These are phyloP conservation scores for Agroathelia rolfsii DNA, from an alignment of 1,284 basidiomycete species.

Conservation along the genomic window DNA sequence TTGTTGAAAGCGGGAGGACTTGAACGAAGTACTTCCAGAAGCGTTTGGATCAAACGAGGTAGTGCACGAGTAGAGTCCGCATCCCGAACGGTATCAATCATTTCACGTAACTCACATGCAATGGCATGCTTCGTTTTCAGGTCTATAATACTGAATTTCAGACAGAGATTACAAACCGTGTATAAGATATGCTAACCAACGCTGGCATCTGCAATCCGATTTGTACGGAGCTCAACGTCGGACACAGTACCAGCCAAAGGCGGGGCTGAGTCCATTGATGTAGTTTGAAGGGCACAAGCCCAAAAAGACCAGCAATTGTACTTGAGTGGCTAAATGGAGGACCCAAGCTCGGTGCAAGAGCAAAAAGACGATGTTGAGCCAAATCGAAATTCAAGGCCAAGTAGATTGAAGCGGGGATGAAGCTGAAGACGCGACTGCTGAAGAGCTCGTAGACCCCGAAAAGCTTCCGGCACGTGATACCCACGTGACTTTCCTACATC, in stretches of 20 bases:
- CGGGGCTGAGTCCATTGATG: slow-evolving; percentile 32
- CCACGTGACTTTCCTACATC: too few species aligned
- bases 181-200: slow-evolving; percentile 34
- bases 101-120: slow-evolving; percentile 79
- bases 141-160: slow-evolving; percentile 30
- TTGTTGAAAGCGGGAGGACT: slow-evolving; percentile 72
- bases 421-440: too few species aligned
- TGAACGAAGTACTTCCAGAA: slow-evolving; percentile 71
- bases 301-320: too few species aligned
- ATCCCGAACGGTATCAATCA: slow-evolving; percentile 78
- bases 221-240: slow-evolving; percentile 61
- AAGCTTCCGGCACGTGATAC: too few species aligned
- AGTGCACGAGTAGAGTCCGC: slow-evolving; percentile 69
- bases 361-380: too few species aligned
- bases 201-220: slow-evolving; percentile 63
- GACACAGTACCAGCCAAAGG: slow-evolving; percentile 38
- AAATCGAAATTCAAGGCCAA: too few species aligned
- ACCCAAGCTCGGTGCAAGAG: too few species aligned
- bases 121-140: slow-evolving; percentile 59
- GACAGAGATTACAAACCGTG: slow-evolving; percentile 3
- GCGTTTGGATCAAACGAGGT: slow-evolving; percentile 67
- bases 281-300: too few species aligned
- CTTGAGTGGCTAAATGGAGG: too few species aligned
- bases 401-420: too few species aligned
- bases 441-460: too few species aligned